These are phyloP conservation scores for Cystofilobasidium macerans DNA, from an alignment of 768 basidiomycete genomes.

Conservation along the genomic window DNA sequence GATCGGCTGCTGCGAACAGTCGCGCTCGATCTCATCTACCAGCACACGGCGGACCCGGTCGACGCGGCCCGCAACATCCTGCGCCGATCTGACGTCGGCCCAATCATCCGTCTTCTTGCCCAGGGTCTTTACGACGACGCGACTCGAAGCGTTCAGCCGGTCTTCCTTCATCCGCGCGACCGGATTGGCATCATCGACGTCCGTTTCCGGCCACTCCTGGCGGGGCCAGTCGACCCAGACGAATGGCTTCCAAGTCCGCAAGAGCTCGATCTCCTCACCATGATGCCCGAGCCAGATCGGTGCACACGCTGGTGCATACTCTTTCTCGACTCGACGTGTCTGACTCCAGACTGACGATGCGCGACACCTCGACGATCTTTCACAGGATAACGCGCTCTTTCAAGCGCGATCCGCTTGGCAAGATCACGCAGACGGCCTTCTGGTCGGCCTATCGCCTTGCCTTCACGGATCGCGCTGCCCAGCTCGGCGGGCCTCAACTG, in stretches of 20 bases:
- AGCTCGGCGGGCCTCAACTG: conserved; percentile 42
- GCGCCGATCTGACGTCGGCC: conserved; percentile 8
- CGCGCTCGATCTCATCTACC: conserved; percentile 20
- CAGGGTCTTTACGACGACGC: conserved; percentile 20
- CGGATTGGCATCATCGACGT: not conserved
- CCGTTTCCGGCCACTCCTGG: not conserved
- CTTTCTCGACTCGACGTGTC: too few relatives aligned
- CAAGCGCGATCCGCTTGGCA: conserved; percentile 48
- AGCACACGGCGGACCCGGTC: conserved; percentile 6
- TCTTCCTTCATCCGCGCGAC: not conserved
- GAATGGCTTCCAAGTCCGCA: not conserved
- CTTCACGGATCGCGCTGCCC: conserved; percentile 41
- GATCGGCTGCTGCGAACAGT: not conserved
- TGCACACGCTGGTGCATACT: conserved; percentile 20
- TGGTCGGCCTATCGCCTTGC: conserved; percentile 87
- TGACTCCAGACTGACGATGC: too few relatives aligned
- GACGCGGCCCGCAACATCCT: conserved; percentile 10
- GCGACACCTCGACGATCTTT: too few relatives aligned
- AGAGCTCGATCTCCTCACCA: conserved; percentile 8
- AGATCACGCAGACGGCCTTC: conserved; percentile 83
- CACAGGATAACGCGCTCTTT: conserved; percentile 87
- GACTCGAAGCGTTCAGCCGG: not conserved
- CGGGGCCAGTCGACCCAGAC: not conserved
- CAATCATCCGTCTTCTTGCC: conserved; percentile 12
- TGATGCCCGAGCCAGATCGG: conserved; percentile 14